Base-by-base conservation (phyloP, 148 eudicot species). In the Camellia lanceoleosa region DNA sequence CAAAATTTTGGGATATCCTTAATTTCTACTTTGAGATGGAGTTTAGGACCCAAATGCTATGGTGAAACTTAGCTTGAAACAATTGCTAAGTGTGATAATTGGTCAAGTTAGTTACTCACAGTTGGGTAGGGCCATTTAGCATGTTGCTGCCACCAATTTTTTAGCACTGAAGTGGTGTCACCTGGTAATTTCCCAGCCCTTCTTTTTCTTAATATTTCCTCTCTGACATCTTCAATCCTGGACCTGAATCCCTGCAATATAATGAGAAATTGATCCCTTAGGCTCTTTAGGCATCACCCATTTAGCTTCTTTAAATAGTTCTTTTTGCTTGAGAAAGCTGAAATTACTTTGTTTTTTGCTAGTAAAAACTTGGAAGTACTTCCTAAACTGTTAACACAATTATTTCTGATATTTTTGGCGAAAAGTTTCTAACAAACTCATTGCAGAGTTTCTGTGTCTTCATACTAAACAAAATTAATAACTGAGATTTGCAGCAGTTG, bases 61-160 rank as follows among this genome's bases (percentile, higher is more conserved):
- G 52, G 7, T 49, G 52, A 49, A 49, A 49, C 52, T 49, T 0
- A 49, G 7, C 47, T 7, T 16, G 43, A 73, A 12, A 61, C 38
- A 79, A 7, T 61, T 20, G 46, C 47, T 7, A 51, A 30, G 75
- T 19, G 19, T 54, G 58, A 49, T 63, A 15, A 5, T 2, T 38
- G 47, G 41, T 47, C 3, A 14, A 46, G 19, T 14, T 38, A 3
- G 75, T 54, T 46, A 20, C 97, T 86, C 83, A 97, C 99, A 78
- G 99, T 97, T 66, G 99, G 99, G 73, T 97, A 97, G 80, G 99
- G 99, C 99, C 99, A 97, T 83, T 97, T 97, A 2, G 99, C 88
- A 73, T 97, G 99, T 71, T 92, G 93, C 71, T 90, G 95, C 99
- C 99, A 97, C 99, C 99, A 97, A 62, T 84, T 86, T 81, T 97